These are phyloP conservation scores for Neurospora sublineolata DNA, from an alignment of 495 filamentous ascomycete genomes.

Conservation along the genomic window DNA sequence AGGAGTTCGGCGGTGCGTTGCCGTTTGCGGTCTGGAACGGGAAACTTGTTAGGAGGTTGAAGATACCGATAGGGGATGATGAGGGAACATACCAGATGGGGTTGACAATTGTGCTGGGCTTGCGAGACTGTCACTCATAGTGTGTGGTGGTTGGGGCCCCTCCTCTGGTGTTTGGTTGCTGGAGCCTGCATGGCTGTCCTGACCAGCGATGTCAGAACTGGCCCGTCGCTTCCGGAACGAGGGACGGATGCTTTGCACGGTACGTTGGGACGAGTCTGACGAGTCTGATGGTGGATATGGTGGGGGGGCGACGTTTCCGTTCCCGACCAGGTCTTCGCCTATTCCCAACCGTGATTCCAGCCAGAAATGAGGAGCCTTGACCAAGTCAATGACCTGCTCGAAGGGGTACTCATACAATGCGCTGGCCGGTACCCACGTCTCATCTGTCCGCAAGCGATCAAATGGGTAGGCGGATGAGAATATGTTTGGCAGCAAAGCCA, in stretches of 20 bases:
- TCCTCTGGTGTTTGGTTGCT: background rate
- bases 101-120: background rate
- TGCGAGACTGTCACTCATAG: background rate
- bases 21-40: background rate
- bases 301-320: background rate
- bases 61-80: background rate
- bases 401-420: background rate
- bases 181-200: background rate
- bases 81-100: background rate
- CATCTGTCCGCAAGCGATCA: background rate
- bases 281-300: background rate
- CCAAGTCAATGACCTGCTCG: background rate
- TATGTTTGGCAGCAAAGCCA: background rate
- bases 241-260: background rate
- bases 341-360: background rate
- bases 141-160: background rate
- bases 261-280: background rate
- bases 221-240: background rate
- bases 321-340: background rate
- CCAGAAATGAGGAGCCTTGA: background rate
- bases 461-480: background rate
- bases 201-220: background rate
- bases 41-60: background rate
- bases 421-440: background rate
- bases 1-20: background rate